Evolutionary conservation across 2,329 filamentous ascomycete species (phyloP).

Genomic region (Metarhizium album): DNA sequence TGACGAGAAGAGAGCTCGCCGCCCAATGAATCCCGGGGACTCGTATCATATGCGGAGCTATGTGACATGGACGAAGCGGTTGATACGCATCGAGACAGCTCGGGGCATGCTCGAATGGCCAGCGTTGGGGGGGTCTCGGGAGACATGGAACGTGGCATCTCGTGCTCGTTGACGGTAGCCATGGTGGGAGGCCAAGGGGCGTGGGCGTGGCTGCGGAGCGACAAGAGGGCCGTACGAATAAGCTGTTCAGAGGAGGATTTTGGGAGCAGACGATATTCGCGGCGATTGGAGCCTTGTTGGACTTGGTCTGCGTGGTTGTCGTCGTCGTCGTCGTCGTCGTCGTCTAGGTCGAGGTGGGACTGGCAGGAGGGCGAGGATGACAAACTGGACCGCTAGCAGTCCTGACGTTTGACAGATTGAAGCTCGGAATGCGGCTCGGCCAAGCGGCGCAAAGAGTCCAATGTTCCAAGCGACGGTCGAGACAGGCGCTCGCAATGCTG

Average conservation of each 20-base stretch:
- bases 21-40: constrained; percentile 43
- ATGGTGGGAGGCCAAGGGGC: constrained; percentile 12
- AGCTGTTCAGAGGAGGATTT: neutral
- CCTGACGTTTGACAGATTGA: neutral
- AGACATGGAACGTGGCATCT: constrained; percentile 29
- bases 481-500: neutral
- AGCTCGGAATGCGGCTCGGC: constrained; percentile 6
- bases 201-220: neutral
- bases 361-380: neutral
- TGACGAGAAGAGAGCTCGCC: constrained; percentile 45
- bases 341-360: neutral
- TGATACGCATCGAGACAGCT: constrained; percentile 54
- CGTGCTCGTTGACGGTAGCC: constrained; percentile 23
- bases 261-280: neutral
- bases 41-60: constrained; percentile 39
- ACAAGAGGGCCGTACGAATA: neutral
- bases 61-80: constrained; percentile 49
- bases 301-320: neutral
- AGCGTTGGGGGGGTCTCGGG: constrained; percentile 52
- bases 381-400: constrained; percentile 4
- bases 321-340: too few species aligned
- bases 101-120: constrained; percentile 47
- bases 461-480: constrained; percentile 1
- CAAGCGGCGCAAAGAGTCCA: constrained; percentile 3
- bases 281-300: neutral